phyloP scores from a whole-genome alignment of 495 filamentous ascomycete species.

The Aspergillus haitiensis region DNA sequence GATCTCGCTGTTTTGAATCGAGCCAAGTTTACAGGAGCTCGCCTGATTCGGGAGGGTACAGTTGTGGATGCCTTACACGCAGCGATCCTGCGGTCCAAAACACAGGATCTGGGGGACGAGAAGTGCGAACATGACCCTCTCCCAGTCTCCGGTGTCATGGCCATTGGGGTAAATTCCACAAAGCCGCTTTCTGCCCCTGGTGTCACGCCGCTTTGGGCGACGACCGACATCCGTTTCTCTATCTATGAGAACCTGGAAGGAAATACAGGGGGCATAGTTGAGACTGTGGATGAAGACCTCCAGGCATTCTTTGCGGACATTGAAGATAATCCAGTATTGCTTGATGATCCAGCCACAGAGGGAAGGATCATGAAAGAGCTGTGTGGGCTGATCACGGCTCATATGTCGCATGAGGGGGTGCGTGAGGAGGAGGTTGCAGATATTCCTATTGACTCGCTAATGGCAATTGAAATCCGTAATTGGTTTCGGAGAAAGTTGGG shows the following conservation, averaged over 20 bases:
- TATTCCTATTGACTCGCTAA: slow-evolving; percentile 9
- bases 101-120: no score
- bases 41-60: neutral
- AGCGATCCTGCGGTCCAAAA: neutral
- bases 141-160: neutral
- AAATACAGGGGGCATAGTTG: neutral
- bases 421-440: neutral
- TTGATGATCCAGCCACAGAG: neutral
- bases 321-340: neutral
- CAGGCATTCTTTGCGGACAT: neutral
- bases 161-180: neutral
- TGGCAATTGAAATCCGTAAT: slow-evolving; percentile 4
- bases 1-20: neutral
- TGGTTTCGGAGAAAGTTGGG: neutral
- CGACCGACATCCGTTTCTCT: neutral
- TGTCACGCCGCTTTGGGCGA: neutral
- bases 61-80: neutral
- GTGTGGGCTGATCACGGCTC: neutral
- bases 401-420: slow-evolving; percentile 1
- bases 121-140: no score
- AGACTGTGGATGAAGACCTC: neutral
- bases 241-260: neutral
- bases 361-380: neutral
- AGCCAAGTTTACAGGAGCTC: neutral
- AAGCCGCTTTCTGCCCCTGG: neutral